These are phyloP conservation scores for Aphanomyces cochlioides DNA, from an alignment of 352 stramenopile species.

Conservation along the genomic window DNA sequence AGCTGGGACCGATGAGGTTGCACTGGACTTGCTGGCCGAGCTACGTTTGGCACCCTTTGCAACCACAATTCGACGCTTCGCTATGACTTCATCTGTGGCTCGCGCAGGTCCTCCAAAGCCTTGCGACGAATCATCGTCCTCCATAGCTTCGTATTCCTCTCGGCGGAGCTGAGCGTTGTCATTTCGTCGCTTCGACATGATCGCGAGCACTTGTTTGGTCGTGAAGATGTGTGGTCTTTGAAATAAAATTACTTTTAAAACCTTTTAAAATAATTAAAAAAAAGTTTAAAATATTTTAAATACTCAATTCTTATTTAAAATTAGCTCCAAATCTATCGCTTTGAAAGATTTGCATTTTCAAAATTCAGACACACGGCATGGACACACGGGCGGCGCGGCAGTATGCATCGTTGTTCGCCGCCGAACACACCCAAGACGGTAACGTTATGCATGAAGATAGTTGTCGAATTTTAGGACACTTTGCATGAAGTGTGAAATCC, in stretches of 20 bases:
- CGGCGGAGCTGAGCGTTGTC: constrained; percentile 83
- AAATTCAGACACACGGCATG: no score
- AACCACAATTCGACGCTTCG: constrained; percentile 76
- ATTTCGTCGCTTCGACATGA: constrained; percentile 80
- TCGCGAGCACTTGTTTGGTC: not conserved
- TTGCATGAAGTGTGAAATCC: not conserved
- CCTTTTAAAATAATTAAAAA: no score
- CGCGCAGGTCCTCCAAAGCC: constrained; percentile 60
- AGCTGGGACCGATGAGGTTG: constrained; percentile 31
- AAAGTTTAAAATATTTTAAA: no score
- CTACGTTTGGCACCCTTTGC: constrained; percentile 40
- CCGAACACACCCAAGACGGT: no score
- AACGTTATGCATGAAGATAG: not conserved
- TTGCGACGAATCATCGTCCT: constrained; percentile 46
- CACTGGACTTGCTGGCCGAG: constrained; percentile 12
- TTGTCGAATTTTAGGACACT: not conserved
- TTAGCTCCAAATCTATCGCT: no score
- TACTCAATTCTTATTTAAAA: no score
- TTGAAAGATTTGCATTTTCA: no score
- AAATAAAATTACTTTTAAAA: no score
- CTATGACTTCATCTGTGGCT: constrained; percentile 61
- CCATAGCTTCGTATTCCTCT: constrained; percentile 70
- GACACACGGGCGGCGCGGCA: no score
- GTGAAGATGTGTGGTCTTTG: not conserved
- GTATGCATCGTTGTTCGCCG: no score